phyloP scores from a whole-genome alignment of 305 asterid genomes.

The Fraxinus floribunda region DNA sequence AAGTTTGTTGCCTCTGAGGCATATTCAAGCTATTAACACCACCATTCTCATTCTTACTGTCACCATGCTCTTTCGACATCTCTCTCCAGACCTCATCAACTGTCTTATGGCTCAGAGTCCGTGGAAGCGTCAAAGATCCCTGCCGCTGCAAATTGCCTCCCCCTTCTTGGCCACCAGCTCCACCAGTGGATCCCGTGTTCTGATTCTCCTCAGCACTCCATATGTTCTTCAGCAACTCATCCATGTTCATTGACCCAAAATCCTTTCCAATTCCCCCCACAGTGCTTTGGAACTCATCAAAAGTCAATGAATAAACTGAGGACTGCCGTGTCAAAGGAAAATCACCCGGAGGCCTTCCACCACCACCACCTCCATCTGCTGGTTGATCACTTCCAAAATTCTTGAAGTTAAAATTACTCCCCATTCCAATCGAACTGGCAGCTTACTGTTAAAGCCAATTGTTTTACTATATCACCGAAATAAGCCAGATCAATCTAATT shows the following conservation, averaged over 20 bases:
- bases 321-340: conserved; percentile 62
- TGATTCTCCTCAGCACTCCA: conserved; percentile 97
- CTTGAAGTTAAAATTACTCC: conserved; percentile 69
- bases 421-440: conserved; percentile 38
- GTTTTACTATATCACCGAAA: conserved; percentile 26
- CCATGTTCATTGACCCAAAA: conserved; percentile 50
- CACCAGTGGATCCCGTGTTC: conserved; percentile 32
- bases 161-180: conserved; percentile 30
- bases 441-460: conserved; percentile 24
- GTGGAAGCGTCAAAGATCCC: conserved; percentile 82
- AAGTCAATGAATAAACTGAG: conserved; percentile 78
- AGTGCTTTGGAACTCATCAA: conserved; percentile 80
- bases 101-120: conserved; percentile 66
- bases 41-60: conserved; percentile 36
- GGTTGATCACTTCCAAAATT: conserved; percentile 44
- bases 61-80: conserved; percentile 55
- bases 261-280: conserved; percentile 58
- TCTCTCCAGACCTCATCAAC: conserved; percentile 87
- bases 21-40: conserved; percentile 36
- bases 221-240: conserved; percentile 84
- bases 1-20: conserved; percentile 69
- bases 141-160: conserved; percentile 65
- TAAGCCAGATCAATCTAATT: conserved; percentile 15
- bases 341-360: conserved; percentile 45
- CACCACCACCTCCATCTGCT: conserved; percentile 33